Evolutionary conservation across 78 protist species (phyloP).

Genomic region (Isochrysis galbana): DNA sequence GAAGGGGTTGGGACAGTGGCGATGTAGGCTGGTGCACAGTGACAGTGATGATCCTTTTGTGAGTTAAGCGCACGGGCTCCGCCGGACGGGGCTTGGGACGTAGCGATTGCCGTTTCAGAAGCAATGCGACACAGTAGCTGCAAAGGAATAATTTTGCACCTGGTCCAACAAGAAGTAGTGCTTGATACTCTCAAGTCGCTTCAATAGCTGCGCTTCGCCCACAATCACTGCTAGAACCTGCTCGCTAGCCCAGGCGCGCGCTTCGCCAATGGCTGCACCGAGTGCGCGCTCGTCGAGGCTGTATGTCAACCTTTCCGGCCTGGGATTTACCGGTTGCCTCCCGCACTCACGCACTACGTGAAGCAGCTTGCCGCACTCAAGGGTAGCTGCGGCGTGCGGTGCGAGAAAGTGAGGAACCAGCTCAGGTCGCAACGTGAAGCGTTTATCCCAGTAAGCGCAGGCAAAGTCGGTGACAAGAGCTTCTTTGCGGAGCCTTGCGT

Average conservation of each 20-base stretch:
- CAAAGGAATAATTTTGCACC: too few species aligned
- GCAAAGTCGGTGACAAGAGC: conserved; percentile 41
- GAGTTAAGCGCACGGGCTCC: too few species aligned
- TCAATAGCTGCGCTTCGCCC: conserved; percentile 51
- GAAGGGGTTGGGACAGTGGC: too few species aligned
- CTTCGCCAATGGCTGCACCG: neutral
- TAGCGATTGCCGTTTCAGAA: too few species aligned
- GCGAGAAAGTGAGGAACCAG: conserved; percentile 56
- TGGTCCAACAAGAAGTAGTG: conserved; percentile 72
- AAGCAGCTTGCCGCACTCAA: conserved; percentile 75
- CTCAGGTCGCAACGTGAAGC: conserved; percentile 43
- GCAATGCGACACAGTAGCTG: too few species aligned
- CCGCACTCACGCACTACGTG: conserved; percentile 77
- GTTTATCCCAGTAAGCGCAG: conserved; percentile 60
- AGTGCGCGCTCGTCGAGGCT: neutral
- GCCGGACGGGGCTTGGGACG: too few species aligned
- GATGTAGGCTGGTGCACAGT: too few species aligned
- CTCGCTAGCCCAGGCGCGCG: conserved; percentile 55
- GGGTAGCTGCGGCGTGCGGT: neutral
- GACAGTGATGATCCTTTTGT: too few species aligned
- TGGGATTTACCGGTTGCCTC: neutral
- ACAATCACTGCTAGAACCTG: conserved; percentile 49
- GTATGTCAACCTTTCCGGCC: neutral
- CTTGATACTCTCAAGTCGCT: conserved; percentile 59
- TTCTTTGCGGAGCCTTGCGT: neutral